Percentiles rank a stretch among this genome's conserved stretches.
Evolutionary conservation across 495 filamentous ascomycete species (phyloP).

Genomic region (Trichoderma virens): DNA sequence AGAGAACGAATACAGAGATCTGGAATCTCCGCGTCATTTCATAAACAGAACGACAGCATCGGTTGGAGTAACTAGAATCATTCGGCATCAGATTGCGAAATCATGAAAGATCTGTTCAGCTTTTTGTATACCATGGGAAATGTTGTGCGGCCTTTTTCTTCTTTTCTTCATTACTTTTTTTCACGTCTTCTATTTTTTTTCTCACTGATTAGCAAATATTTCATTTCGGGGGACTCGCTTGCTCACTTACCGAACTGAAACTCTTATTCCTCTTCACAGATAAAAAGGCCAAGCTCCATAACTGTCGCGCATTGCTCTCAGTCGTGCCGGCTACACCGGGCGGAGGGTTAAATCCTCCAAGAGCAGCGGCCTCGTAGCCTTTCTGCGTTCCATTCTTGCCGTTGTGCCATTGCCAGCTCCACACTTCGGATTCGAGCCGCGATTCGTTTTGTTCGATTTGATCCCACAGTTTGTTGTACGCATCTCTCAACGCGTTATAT

Average conservation of each 20-base stretch:
- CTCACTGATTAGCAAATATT: too few species aligned
- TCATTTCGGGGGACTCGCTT: too few species aligned
- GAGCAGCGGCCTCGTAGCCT: slow-evolving; percentile 39
- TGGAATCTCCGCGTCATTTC: neutral
- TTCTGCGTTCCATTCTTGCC: slow-evolving; percentile 13
- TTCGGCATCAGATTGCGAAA: slow-evolving; percentile 1
- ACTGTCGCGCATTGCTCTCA: slow-evolving; percentile 45
- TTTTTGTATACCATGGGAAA: neutral
- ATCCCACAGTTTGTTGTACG: slow-evolving; percentile 46
- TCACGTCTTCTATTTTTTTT: too few species aligned
- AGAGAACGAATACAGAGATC: neutral
- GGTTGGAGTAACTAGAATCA: neutral
- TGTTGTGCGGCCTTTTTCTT: neutral
- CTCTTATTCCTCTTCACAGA: slow-evolving; percentile 25
- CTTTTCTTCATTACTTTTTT: neutral
- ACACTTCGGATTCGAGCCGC: slow-evolving; percentile 51
- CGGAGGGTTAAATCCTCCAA: slow-evolving; percentile 46
- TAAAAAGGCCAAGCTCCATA: slow-evolving; percentile 52
- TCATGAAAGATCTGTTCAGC: neutral
- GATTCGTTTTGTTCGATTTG: slow-evolving; percentile 49
- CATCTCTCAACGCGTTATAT: slow-evolving; percentile 40
- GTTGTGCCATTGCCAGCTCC: slow-evolving; percentile 52
- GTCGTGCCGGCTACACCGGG: slow-evolving; percentile 24
- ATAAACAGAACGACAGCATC: neutral
- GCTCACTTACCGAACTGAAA: neutral